A percentile compares a stretch with the other conserved stretches of the same genome.
Evolutionary conservation across 768 basidiomycete species (phyloP).

Genomic region (Aureoboletus auriporus): DNA sequence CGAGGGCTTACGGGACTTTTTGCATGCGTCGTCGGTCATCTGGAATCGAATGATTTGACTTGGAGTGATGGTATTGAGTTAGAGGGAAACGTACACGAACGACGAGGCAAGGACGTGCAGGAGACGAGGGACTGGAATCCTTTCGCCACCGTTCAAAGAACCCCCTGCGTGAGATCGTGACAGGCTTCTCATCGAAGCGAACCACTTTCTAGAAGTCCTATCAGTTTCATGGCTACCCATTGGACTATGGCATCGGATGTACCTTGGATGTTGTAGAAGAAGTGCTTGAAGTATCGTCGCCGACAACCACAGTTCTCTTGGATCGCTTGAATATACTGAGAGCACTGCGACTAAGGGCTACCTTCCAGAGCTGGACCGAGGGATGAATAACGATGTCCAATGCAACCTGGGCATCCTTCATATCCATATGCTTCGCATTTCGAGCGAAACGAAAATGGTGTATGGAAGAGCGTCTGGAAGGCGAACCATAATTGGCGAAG

Average conservation of each 20-base stretch:
- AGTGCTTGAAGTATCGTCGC: constrained; percentile 4
- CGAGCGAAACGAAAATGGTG: constrained; percentile 12
- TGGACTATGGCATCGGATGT: background rate
- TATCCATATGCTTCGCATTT: constrained; percentile 12
- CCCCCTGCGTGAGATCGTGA: constrained; percentile 16
- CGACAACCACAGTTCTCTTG: constrained; percentile 3
- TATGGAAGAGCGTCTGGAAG: constrained; percentile 2
- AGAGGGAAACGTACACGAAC: constrained; percentile 16
- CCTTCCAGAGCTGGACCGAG: constrained; percentile 21
- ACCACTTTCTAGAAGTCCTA: constrained; percentile 14
- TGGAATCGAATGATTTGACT: constrained; percentile 8
- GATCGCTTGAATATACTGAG: constrained; percentile 6
- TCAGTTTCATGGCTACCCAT: constrained; percentile 2
- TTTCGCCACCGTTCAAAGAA: constrained; percentile 16
- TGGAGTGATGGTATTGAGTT: background rate
- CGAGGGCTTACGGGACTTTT: background rate
- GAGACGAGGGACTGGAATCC: constrained; percentile 9
- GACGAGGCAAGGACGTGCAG: constrained; percentile 27
- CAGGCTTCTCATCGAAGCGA: constrained; percentile 26
- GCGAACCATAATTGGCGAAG: constrained; percentile 1
- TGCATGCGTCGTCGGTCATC: constrained; percentile 6
- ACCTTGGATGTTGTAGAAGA: constrained; percentile 18
- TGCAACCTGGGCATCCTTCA: constrained; percentile 13
- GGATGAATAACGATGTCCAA: constrained; percentile 22
- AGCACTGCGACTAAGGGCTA: constrained; percentile 4